phyloP scores from a whole-genome alignment of 106 monocot genomes.

The Cymbidium sinense region DNA sequence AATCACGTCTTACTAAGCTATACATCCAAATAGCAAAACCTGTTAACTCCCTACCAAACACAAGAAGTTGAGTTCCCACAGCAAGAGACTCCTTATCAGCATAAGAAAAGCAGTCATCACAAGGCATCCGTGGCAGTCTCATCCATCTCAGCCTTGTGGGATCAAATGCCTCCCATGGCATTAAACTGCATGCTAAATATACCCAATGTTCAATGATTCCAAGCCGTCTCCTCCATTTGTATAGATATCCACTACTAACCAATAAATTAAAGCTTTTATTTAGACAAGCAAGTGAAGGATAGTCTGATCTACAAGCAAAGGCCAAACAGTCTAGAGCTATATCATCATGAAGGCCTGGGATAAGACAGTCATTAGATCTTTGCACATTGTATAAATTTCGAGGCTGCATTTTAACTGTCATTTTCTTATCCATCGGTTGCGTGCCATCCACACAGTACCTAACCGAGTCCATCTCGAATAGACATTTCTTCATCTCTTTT shows the following conservation, averaged over 20 bases:
- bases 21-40: constrained; percentile 86
- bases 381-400: constrained; percentile 19
- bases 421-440: constrained; percentile 13
- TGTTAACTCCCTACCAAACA: constrained; percentile 78
- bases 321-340: constrained; percentile 57
- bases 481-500: constrained; percentile 12
- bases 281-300: constrained; percentile 54
- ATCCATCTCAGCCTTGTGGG: constrained; percentile 59
- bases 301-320: constrained; percentile 62
- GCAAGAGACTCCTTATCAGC: constrained; percentile 91
- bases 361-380: constrained; percentile 39
- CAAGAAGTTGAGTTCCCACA: constrained; percentile 81
- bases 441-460: constrained; percentile 14
- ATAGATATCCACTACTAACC: constrained; percentile 64
- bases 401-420: constrained; percentile 12
- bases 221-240: constrained; percentile 54
- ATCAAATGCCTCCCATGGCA: constrained; percentile 90
- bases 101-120: constrained; percentile 75
- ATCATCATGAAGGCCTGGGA: constrained; percentile 69
- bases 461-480: constrained; percentile 15
- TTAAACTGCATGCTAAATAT: constrained; percentile 60
- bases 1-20: constrained; percentile 41
- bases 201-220: constrained; percentile 74
- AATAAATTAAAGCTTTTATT: constrained; percentile 50
- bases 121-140: constrained; percentile 80